Evolutionary conservation across 176 grass and related monocot genomes (phyloP).

Genomic region (Oryza meyeriana): DNA sequence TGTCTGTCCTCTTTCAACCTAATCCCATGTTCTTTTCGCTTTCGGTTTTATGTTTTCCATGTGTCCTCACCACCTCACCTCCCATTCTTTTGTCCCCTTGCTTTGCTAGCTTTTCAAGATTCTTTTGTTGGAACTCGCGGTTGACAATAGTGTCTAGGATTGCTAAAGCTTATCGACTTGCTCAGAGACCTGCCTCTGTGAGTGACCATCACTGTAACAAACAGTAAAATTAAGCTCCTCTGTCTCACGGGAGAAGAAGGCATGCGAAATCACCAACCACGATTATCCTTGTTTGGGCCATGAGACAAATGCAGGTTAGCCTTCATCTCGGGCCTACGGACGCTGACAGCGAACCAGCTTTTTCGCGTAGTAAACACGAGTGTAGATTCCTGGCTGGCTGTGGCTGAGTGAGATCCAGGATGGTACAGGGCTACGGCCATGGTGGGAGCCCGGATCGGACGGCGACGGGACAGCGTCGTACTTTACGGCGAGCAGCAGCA

Average conservation of each 20-base stretch:
- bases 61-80: conserved; percentile 26
- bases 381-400: background rate
- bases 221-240: background rate
- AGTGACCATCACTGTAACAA: background rate
- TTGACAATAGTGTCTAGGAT: conserved; percentile 31
- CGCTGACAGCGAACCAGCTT: background rate
- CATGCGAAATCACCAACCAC: background rate
- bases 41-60: conserved; percentile 36
- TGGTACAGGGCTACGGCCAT: background rate
- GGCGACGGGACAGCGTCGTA: background rate
- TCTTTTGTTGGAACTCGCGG: conserved; percentile 51
- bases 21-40: conserved; percentile 19
- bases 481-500: background rate
- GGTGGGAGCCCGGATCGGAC: background rate
- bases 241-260: background rate
- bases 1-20: conserved; percentile 22
- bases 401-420: background rate
- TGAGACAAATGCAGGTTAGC: background rate
- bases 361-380: background rate
- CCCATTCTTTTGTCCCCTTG: conserved; percentile 40
- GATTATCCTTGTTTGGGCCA: background rate
- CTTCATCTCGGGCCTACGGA: background rate
- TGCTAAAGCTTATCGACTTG: conserved; percentile 17
- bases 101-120: conserved; percentile 49
- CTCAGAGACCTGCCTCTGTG: background rate